Evolutionary conservation across 2,329 filamentous ascomycete genomes (phyloP), one percentile per base, ranked within the genome.

Genomic region (Mariannaea sp.): DNA sequence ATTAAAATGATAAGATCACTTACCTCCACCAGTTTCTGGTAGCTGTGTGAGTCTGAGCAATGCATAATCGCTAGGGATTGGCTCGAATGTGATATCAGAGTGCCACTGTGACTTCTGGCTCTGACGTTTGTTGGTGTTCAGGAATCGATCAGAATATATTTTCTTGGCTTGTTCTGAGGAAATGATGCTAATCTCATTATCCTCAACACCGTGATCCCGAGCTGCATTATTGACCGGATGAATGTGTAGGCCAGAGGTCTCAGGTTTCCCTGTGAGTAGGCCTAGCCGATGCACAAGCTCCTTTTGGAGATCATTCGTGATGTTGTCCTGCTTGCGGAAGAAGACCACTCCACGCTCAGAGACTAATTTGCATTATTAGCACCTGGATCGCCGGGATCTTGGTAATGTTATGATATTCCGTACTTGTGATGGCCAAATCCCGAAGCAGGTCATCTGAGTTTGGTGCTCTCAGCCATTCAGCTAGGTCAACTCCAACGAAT

Each of bases 281-380:
- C 84, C 84, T 0, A 87, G 76, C 0, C 79, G 75, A 42, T 86
- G 78, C 14, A 84, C 81, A 0, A 90, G 75, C 48, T 84, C 73
- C 70, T 89, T 90, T 62, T 87, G 85, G 2, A 85, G 76, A 2
- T 84, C 81, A 64, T 86, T 80, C 56, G 77, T 79, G 26, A 88
- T 69, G 32, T 76, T 73, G 64, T 86, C 76, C 58, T 90, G 86
- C 22, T 80, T 78, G 17, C 85, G 81, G 72, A 89, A 87, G 73
- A 89, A 88, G 19, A 88, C 85, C 3, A 89, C 86, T 9, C 86
- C 86, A 1, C 86, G 81, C 53, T 83, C 80, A 1, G 86, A 88
- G 58, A 89, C 85, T 87, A 41, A n/a, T 20, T 35, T 26, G 36
- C 8, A 4, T 7, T 9, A 35, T 16, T 20, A 9, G 12, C 19